Conservation (phyloP, 2,329 filamentous ascomycete species). For the Aspergillus glaucus region DNA sequence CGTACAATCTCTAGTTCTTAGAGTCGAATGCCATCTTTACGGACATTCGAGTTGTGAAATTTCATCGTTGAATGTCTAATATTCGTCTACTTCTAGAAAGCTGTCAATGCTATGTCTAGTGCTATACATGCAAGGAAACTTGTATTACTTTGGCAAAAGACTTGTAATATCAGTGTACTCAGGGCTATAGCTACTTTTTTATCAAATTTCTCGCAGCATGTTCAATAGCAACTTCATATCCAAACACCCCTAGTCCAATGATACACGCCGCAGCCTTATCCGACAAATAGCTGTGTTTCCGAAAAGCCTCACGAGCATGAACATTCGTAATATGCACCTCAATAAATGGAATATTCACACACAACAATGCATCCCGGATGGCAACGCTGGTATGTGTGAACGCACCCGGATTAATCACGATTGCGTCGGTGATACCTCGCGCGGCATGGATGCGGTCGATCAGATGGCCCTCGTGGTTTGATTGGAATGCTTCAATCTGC, state of each 20-base stretch:
- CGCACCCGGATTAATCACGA: constrained; percentile 67
- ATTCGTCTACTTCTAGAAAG: too few species aligned
- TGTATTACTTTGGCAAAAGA: too few species aligned
- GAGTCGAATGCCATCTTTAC: too few species aligned
- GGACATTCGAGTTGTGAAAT: too few species aligned
- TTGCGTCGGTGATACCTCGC: constrained; percentile 52
- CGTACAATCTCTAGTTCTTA: too few species aligned
- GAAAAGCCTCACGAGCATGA: constrained; percentile 62
- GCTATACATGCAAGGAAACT: too few species aligned
- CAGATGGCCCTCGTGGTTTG: constrained; percentile 70
- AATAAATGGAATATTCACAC: constrained; percentile 65
- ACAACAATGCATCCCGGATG: constrained; percentile 65
- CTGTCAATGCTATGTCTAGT: too few species aligned
- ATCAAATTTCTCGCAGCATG: constrained; percentile 35
- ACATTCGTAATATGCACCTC: constrained; percentile 74
- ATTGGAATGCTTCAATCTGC: constrained; percentile 59
- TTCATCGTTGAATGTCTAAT: too few species aligned
- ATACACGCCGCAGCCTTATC: constrained; percentile 72
- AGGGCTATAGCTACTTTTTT: too few species aligned
- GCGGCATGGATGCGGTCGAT: constrained; percentile 68
- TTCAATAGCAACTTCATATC: constrained; percentile 57
- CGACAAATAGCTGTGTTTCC: constrained; percentile 64
- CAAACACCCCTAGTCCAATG: constrained; percentile 59
- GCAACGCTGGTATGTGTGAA: constrained; percentile 72
- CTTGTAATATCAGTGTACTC: too few species aligned